These are phyloP conservation scores for Neophaeococcomyces mojaviensis DNA, from an alignment of 2,329 filamentous ascomycete species.

Conservation along the genomic window DNA sequence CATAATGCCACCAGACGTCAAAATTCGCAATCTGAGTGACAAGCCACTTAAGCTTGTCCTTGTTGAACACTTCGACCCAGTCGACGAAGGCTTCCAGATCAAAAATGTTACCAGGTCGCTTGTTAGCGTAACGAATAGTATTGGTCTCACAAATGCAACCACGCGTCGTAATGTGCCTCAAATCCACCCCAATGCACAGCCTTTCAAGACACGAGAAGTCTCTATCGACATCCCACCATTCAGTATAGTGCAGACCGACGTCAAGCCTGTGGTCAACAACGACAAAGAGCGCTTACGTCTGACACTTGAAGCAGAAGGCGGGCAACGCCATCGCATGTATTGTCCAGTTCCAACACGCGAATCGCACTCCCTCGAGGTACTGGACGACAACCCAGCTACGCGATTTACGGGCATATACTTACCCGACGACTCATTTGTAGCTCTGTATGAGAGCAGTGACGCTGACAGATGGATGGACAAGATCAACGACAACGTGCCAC, in stretches of 20 bases:
- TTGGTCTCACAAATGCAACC: slow-evolving; percentile 38
- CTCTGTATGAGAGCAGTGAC: slow-evolving; percentile 63
- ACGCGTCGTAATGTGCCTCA: slow-evolving; percentile 36
- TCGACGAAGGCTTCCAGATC: slow-evolving; percentile 24
- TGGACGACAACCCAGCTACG: slow-evolving; percentile 45
- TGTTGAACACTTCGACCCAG: slow-evolving; percentile 63
- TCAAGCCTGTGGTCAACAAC: slow-evolving; percentile 51
- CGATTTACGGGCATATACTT: slow-evolving; percentile 63
- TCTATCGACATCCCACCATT: slow-evolving; percentile 62
- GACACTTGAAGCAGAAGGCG: slow-evolving; percentile 57
- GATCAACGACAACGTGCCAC: slow-evolving; percentile 61
- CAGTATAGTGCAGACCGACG: slow-evolving; percentile 53
- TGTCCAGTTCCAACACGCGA: slow-evolving; percentile 53
- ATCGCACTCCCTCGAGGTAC: slow-evolving; percentile 52
- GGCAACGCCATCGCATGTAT: slow-evolving; percentile 64
- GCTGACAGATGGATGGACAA: slow-evolving; percentile 74
- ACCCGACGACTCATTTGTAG: slow-evolving; percentile 44
- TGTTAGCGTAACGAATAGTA: slow-evolving; percentile 38
- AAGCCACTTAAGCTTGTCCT: slow-evolving; percentile 64
- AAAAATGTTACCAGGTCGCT: slow-evolving; percentile 29
- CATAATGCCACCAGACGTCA: slow-evolving; percentile 45
- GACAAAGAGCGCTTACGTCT: slow-evolving; percentile 63
- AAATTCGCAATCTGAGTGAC: slow-evolving; percentile 73
- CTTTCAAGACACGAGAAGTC: slow-evolving; percentile 55
- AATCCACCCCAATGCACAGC: slow-evolving; percentile 49